phyloP scores from a whole-genome alignment of 2,329 filamentous ascomycete genomes.

The Davidsoniella virescens region DNA sequence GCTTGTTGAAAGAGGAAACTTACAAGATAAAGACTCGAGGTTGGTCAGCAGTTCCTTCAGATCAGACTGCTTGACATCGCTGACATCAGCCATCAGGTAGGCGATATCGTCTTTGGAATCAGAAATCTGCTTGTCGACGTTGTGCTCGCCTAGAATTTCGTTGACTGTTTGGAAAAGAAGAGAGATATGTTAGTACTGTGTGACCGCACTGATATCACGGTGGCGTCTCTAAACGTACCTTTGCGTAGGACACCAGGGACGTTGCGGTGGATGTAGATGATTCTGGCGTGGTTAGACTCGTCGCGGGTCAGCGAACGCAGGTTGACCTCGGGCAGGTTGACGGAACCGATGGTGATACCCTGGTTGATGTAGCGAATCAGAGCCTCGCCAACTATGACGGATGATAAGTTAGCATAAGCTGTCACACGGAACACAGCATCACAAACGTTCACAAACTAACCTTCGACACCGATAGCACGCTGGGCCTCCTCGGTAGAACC shows the following conservation, averaged over 20 bases:
- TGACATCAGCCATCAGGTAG: slow-evolving; percentile 96
- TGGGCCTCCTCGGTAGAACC: slow-evolving; percentile 97
- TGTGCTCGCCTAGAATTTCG: slow-evolving; percentile 84
- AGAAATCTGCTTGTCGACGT: slow-evolving; percentile 97
- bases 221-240: slow-evolving; percentile 28
- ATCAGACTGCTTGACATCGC: slow-evolving; percentile 61
- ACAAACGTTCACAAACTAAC: slow-evolving; percentile 24
- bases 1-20: slow-evolving; percentile 23
- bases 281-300: slow-evolving; percentile 73
- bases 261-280: slow-evolving; percentile 95
- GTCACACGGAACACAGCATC: background rate
- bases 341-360: slow-evolving; percentile 75
- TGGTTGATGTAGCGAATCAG: slow-evolving; percentile 92
- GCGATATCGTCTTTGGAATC: slow-evolving; percentile 88
- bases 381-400: slow-evolving; percentile 52
- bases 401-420: slow-evolving; percentile 13
- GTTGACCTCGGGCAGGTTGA: slow-evolving; percentile 92
- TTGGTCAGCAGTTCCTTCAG: slow-evolving; percentile 75
- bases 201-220: background rate
- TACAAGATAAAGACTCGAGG: slow-evolving; percentile 67
- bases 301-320: slow-evolving; percentile 81
- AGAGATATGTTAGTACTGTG: background rate
- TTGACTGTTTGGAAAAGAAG: slow-evolving; percentile 45
- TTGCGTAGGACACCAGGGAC: slow-evolving; percentile 85
- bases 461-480: slow-evolving; percentile 83